Evolutionary conservation across 768 basidiomycete genomes (phyloP).

Genomic region (Termitomyces sp.): DNA sequence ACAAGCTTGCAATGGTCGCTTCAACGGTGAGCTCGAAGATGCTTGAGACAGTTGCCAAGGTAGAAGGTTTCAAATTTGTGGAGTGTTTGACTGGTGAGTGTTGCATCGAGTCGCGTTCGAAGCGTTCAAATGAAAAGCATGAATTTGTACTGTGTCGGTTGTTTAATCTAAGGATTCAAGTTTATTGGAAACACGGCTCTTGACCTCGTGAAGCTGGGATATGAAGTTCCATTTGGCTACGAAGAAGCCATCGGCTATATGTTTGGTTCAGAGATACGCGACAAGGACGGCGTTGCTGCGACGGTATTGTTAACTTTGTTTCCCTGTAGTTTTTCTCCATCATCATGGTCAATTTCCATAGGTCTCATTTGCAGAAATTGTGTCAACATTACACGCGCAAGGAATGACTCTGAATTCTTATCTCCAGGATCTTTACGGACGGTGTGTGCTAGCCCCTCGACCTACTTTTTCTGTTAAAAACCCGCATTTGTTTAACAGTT

Average conservation of each 20-base stretch:
- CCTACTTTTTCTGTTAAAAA: neutral
- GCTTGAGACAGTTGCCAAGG: slow-evolving; percentile 68
- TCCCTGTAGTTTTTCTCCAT: neutral
- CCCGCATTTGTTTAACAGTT: slow-evolving; percentile 32
- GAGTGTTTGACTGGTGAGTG: slow-evolving; percentile 76
- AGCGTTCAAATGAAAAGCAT: neutral
- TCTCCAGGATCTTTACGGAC: slow-evolving; percentile 57
- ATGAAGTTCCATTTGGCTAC: slow-evolving; percentile 75
- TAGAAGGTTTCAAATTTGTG: slow-evolving; percentile 77
- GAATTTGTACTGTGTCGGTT: neutral
- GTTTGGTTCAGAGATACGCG: slow-evolving; percentile 73
- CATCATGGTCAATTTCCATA: slow-evolving; percentile 17
- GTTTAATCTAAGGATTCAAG: slow-evolving; percentile 62
- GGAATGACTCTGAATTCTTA: slow-evolving; percentile 52
- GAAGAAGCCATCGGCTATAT: slow-evolving; percentile 93
- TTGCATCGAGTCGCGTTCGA: neutral
- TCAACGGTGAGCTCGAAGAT: slow-evolving; percentile 91
- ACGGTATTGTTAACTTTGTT: slow-evolving; percentile 37
- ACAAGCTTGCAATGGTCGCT: slow-evolving; percentile 77
- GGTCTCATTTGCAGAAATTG: slow-evolving; percentile 70
- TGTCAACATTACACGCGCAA: slow-evolving; percentile 37
- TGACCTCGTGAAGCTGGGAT: slow-evolving; percentile 56
- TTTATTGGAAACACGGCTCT: slow-evolving; percentile 84
- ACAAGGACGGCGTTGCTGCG: slow-evolving; percentile 86
- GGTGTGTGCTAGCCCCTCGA: slow-evolving; percentile 26